Percentiles rank a stretch among this genome's conserved stretches.
These are phyloP conservation scores for Colletotrichum sp. DNA, from an alignment of 2,329 filamentous ascomycete species.

Conservation along the genomic window DNA sequence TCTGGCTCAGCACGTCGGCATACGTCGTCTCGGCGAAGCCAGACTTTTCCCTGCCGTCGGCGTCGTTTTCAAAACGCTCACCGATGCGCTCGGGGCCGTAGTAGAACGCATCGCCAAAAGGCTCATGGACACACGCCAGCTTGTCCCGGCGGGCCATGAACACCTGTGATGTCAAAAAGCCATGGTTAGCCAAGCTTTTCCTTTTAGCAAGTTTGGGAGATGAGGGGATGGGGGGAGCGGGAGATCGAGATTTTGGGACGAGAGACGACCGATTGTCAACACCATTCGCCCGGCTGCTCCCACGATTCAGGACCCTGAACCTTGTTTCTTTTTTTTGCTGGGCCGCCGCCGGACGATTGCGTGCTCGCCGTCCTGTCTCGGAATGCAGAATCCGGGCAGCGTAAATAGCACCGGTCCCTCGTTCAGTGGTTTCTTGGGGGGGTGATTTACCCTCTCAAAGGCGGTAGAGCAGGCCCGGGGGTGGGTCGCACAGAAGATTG, in stretches of 20 bases:
- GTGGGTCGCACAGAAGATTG: conserved; percentile 93
- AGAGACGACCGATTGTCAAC: not conserved
- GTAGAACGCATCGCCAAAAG: conserved; percentile 96
- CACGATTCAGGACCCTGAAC: conserved; percentile 17
- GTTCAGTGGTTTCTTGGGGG: not conserved
- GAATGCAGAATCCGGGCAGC: not conserved
- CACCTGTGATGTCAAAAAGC: conserved; percentile 60
- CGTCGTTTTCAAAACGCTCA: conserved; percentile 76
- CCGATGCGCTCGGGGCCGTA: conserved; percentile 90
- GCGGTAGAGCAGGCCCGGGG: conserved; percentile 95
- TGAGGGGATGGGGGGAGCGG: not conserved
- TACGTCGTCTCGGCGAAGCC: conserved; percentile 76
- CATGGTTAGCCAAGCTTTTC: not conserved
- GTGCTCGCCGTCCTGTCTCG: not conserved
- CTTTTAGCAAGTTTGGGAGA: not conserved
- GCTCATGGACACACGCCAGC: conserved; percentile 88
- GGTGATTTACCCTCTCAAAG: conserved; percentile 80
- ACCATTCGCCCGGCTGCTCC: not conserved
- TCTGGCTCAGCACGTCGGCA: conserved; percentile 76
- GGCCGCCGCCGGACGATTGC: not conserved
- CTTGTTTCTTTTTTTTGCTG: conserved; percentile 2
- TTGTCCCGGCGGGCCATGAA: conserved; percentile 93
- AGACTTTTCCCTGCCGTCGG: conserved; percentile 57
- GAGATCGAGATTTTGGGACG: not conserved
- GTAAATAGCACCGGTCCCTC: not conserved